Conservation (phyloP, 2,329 filamentous ascomycete genomes). For the Talaromyces sp. region DNA sequence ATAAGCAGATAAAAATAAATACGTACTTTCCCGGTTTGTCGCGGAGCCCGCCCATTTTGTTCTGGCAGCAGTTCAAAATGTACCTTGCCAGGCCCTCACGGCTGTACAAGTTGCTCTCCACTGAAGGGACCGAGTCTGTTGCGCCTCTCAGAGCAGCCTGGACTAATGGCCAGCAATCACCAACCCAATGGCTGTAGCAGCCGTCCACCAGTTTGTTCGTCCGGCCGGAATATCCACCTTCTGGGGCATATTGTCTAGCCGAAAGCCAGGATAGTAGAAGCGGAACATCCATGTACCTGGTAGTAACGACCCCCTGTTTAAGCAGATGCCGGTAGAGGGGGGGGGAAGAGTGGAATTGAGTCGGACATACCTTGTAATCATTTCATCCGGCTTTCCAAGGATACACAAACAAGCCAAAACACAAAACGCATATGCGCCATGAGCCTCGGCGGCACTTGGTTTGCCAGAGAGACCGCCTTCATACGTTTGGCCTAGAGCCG, state of each 20-base stretch:
- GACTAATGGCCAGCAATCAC: slow-evolving; percentile 86
- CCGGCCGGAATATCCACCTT: slow-evolving; percentile 87
- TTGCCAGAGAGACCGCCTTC: slow-evolving; percentile 88
- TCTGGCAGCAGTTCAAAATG: slow-evolving; percentile 82
- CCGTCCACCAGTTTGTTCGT: slow-evolving; percentile 98
- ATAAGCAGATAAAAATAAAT: not conserved
- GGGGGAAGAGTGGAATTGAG: not conserved
- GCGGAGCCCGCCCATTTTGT: slow-evolving; percentile 71
- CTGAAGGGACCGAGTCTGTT: slow-evolving; percentile 16
- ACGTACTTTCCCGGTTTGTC: slow-evolving; percentile 90
- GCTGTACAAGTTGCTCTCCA: slow-evolving; percentile 56
- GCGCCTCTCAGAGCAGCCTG: slow-evolving; percentile 67
- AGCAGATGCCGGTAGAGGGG: not conserved
- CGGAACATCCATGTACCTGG: slow-evolving; percentile 69
- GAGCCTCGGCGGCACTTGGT: slow-evolving; percentile 75
- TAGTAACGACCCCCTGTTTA: slow-evolving; percentile 9
- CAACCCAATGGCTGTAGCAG: slow-evolving; percentile 98
- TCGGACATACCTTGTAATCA: slow-evolving; percentile 59
- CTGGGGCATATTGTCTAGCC: slow-evolving; percentile 79
- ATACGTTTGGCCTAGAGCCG: slow-evolving; percentile 71
- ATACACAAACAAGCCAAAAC: slow-evolving; percentile 84
- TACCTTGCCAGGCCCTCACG: slow-evolving; percentile 82
- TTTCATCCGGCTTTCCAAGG: slow-evolving; percentile 69
- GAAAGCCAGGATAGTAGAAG: slow-evolving; percentile 82
- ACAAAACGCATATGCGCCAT: slow-evolving; percentile 95